These are phyloP conservation scores for Trichoderma hamatum DNA, from an alignment of 2,329 filamentous ascomycete species.

Conservation along the genomic window DNA sequence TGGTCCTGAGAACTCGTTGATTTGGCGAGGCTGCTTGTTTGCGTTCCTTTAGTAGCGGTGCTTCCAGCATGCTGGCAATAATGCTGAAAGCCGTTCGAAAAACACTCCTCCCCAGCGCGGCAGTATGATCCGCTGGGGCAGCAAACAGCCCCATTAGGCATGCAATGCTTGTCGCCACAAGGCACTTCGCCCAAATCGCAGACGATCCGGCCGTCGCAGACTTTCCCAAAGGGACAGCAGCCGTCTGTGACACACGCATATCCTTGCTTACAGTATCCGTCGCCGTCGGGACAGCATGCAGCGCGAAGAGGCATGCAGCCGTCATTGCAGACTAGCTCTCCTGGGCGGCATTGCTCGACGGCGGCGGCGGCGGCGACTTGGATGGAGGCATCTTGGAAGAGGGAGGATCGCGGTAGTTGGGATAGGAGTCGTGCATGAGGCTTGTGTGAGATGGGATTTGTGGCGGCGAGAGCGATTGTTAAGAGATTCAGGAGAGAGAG, in stretches of 20 bases:
- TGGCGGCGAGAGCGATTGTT: slow-evolving; percentile 6
- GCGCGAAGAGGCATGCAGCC: slow-evolving; percentile 9
- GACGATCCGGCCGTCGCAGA: neutral
- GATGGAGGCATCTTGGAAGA: neutral
- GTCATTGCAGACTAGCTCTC: slow-evolving; percentile 1
- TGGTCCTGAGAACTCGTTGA: neutral
- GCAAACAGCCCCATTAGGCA: neutral
- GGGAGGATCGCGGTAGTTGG: neutral
- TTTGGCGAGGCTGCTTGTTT: neutral
- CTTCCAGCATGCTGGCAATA: slow-evolving; percentile 6
- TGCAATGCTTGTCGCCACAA: slow-evolving; percentile 10
- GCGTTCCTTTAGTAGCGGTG: neutral
- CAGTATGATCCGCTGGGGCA: neutral
- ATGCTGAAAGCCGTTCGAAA: neutral
- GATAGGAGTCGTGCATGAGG: slow-evolving; percentile 16
- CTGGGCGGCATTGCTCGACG: slow-evolving; percentile 4
- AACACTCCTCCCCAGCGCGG: slow-evolving; percentile 3
- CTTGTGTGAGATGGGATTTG: slow-evolving; percentile 7
- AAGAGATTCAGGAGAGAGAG: neutral
- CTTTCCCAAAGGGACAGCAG: slow-evolving; percentile 4
- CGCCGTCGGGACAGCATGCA: slow-evolving; percentile 1
- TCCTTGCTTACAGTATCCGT: slow-evolving; percentile 11
- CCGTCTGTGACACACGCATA: neutral
- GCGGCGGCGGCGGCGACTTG: neutral
- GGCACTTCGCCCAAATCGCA: slow-evolving; percentile 8